Base-by-base conservation (phyloP, 352 stramenopile genomes). In the Pythium aquatile region DNA sequence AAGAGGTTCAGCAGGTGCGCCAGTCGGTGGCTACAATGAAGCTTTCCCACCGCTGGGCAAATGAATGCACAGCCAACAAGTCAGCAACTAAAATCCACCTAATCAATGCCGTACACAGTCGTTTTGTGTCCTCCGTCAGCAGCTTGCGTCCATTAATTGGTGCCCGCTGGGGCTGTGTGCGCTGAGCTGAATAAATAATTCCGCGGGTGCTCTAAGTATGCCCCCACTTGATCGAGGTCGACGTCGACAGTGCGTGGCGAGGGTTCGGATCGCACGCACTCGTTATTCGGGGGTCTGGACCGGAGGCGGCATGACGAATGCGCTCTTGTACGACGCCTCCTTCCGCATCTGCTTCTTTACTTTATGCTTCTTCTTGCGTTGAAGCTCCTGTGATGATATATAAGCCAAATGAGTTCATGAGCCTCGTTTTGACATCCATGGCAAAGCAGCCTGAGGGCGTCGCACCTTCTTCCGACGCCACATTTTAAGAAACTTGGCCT, bases 1-100 rank as follows among this genome's bases (percentile, higher is more conserved):
- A 39, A 74, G 63, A 47, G 57, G 56, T 8, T 75, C 55, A 44
- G 61, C 47, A 24, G n/a, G 11, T 8, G 39, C 35, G 32, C 20
- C 61, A 32, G 58, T 42, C 37, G 57, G 73, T 14, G 75, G 66
- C 29, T 91, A 91, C 61, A 76, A 91, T 24, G 80, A 90, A 30
- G 82, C 90, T 39, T 93, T 93, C 55, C 81, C 84, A 29, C 84
- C 84, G 17, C 71, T 93, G 7, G 77, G 81, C 42, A 82, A 88
- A 57, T 73, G 55, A 53, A 47, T 17, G 14, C 47, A 35, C 47
- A 16, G 33, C 11, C 17, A 17, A 24, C 51, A 47, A 10, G 51
- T 33, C 35, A 40, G 55, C 40, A 20, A 28, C 54, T 29, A 64
- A 28, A 16, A 46, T 16, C 47, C 24, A 35, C 47, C 26, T 10